Conservation (phyloP, 169 alveolate genomes). For the Perkinsus marinus region DNA sequence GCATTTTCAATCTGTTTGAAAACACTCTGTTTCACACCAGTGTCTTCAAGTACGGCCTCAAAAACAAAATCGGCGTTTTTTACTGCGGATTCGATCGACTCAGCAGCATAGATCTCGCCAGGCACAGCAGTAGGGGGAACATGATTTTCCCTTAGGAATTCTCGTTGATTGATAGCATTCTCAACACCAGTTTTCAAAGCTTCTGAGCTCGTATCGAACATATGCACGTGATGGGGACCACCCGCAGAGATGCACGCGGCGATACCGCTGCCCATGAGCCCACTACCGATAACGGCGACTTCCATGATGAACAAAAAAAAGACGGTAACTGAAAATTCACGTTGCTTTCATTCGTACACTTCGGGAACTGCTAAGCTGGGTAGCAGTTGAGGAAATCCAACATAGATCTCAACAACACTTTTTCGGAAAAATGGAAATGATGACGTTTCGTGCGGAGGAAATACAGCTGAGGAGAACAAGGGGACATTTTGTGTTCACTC, state of each 20-base stretch:
- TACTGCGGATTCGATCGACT: not conserved
- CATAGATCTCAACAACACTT: too few relatives aligned
- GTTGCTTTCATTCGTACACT: too few relatives aligned
- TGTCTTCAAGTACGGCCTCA: slow-evolving; percentile 1
- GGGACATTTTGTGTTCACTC: too few relatives aligned
- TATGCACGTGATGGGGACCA: not conserved
- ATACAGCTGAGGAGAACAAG: too few relatives aligned
- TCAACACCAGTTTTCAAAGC: not conserved
- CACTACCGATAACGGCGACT: not conserved
- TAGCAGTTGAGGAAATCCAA: too few relatives aligned
- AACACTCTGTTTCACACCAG: not conserved
- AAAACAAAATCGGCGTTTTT: not conserved
- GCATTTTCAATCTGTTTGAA: not conserved
- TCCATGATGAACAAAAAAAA: not conserved
- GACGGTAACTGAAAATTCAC: too few relatives aligned
- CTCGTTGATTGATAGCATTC: not conserved
- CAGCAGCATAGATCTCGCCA: not conserved
- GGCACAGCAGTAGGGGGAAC: not conserved
- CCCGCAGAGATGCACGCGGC: not conserved
- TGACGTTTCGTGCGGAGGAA: too few relatives aligned
- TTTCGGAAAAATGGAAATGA: too few relatives aligned
- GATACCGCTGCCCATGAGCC: not conserved
- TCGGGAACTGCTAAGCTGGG: too few relatives aligned
- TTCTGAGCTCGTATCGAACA: not conserved
- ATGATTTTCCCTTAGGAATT: not conserved